Evolutionary conservation across 306 rosid genomes (phyloP), one percentile per base, ranked within the genome.

Genomic region (Astragalus membranaceus): DNA sequence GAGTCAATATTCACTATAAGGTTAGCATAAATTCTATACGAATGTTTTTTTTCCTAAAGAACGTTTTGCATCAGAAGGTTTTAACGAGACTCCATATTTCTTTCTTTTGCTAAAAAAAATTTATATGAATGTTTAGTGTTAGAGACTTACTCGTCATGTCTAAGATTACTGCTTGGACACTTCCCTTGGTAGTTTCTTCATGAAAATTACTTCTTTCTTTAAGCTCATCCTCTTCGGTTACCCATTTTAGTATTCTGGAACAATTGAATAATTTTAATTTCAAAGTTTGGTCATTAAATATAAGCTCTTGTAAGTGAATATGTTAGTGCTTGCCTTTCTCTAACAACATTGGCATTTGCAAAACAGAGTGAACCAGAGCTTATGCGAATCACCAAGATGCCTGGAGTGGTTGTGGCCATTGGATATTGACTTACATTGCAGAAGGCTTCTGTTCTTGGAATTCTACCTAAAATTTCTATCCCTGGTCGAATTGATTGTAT

Each of bases 351-450:
- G 2, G 98, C 91, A 78, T 93, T 93, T 6, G 96, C 96, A 63
- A 93, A 93, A 78, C 98, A 93, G 56, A 93, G 88, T 43, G 91
- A 83, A 56, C 84, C 84, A 55, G 96, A 86, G 81, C 84, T 85
- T 41, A 85, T 81, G 46, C 98, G 88, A 65, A 92, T 72, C 1
- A 81, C 79, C 70, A 82, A 61, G 65, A 89, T 73, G 63, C 91
- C 92, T 15, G 88, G 88, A 67, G 83, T 74, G 70, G 74, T 85
- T 26, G 72, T 73, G 73, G 96, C 96, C 93, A 88, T 86, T 4
- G 98, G 96, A 62, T 86, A 92, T 83, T 89, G 95, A 53, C 30
- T 64, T 26, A 85, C 87, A 76, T 86, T 85, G 13, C 93, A 86
- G 15, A 82, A 92, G 5, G 85, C 70, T 33, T 92, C 83, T 62